Base-by-base conservation (phyloP, 768 basidiomycete genomes). In the Lentinula lateritia region DNA sequence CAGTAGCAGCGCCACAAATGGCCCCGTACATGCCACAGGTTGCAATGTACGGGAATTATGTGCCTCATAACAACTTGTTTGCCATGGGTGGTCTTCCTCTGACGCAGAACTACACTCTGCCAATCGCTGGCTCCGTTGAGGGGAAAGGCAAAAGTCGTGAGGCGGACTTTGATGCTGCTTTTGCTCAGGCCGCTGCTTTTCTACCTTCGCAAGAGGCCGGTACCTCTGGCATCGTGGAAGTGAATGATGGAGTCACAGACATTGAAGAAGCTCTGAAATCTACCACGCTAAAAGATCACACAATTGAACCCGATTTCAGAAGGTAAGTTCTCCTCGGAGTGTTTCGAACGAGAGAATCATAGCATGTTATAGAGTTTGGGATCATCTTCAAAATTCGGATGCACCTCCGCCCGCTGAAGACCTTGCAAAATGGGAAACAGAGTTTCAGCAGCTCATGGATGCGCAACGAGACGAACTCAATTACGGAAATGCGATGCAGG, bases 91-190 rank as follows among this genome's bases (percentile, higher is more conserved):
- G 68, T 32, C 67, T 73, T 20, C 62, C 68, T 16, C 72, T 78
- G 69, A 72, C 74, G 56, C 76, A 78, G 61, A 69, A 69, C 32
- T 65, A 68, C 62, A 69, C 71, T 65, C 36, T 69, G 16, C 65
- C 66, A 28, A 45, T 64, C 48, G 52, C 65, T 12, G 69, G 74
- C 54, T 69, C 73, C 61, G 75, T 68, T 5, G 85, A 87, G 66
- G 90, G 86, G 13, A 98, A 96, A 70, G 92, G 89, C 1, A 95
- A 93, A 70, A 84, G 78, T 16, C 80, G 83, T 60, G 89, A 92
- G 57, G 83, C 82, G 4, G 92, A 92, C 71, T 92, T 93, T 61
- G 92, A 93, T 65, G 88, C 88, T n/a, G 92, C 91, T 9, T 93
- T 93, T 73, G 87, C 85, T 10, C 82, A 89, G 66, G 76, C 81